A percentile compares a stretch with the other conserved stretches of the same genome.
Conservation (phyloP, 495 filamentous ascomycete species). For the Lophium mytilinum region DNA sequence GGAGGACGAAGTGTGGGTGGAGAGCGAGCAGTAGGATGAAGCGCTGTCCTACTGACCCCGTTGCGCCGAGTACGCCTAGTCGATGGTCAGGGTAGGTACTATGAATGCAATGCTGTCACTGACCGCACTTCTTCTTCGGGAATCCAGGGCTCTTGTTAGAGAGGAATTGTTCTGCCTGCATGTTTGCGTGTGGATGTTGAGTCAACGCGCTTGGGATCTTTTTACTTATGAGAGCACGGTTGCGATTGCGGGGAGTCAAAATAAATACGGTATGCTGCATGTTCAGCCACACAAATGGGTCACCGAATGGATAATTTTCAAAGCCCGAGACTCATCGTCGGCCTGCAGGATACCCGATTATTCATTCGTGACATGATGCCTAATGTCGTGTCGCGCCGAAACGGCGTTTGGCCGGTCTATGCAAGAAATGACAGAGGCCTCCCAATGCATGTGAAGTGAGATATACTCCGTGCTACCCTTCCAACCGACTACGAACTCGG, state of each 20-base stretch:
- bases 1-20: slow-evolving; percentile 37
- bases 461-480: not conserved
- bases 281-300: no score
- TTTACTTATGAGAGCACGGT: not conserved
- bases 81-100: not conserved
- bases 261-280: no score
- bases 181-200: slow-evolving; percentile 12
- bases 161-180: slow-evolving; percentile 34
- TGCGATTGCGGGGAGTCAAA: no score
- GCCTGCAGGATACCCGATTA: not conserved
- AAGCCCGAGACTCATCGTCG: no score
- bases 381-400: not conserved
- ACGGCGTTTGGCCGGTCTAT: not conserved
- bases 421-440: slow-evolving; percentile 9
- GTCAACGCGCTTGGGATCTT: not conserved
- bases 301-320: no score
- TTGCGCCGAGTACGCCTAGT: slow-evolving; percentile 38
- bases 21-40: slow-evolving; percentile 39
- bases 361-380: not conserved
- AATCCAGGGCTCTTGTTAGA: slow-evolving; percentile 24
- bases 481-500: slow-evolving; percentile 2
- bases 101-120: slow-evolving; percentile 8
- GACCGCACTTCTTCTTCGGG: slow-evolving; percentile 36
- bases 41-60: slow-evolving; percentile 38
- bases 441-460: slow-evolving; percentile 13